Base-by-base conservation (phyloP, 208 protist genomes). In the Crithidia expoeki region DNA sequence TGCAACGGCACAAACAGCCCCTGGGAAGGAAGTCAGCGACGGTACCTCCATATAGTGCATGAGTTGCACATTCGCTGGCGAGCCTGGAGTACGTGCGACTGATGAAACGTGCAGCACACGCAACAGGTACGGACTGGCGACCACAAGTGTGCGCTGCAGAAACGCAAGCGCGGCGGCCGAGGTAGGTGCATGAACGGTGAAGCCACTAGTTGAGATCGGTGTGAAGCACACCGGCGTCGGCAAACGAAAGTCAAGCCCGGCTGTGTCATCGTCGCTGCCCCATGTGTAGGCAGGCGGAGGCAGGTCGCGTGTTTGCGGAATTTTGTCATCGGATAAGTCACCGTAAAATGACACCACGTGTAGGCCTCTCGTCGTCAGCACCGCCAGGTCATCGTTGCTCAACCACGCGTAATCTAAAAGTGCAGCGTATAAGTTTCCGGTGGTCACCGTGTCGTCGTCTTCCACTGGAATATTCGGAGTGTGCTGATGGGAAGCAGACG, bases 371-470 rank as follows among this genome's bases (percentile, higher is more conserved):
- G 46, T 57, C 3, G 85, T 90, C 28, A 93, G 61, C 14, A 93
- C 70, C 14, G 89, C 70, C 4, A 96, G 78, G 6, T 81, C 68
- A 49, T 92, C 91, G 21, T 75, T 53, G 10, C 65, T 74, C 28
- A 84, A 68, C 89, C 91, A 94, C 23, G 73, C 53, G 72, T 89
- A 92, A 63, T 82, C 83, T 5, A 93, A 17, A 14, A 88, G 6
- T 36, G 40, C 25, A 2, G 30, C 28, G 40, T 38, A 7, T 14
- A 46, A 25, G 5, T 27, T 3, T 65, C 5, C 10, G 17, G 30
- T n/a, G 27, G 2, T 16, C 4, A 30, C 33, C 33, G 2, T n/a
- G 1, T 59, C 53, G 30, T 59, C 33, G 3, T 36, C 30, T 42
- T 42, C 36, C 42, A 47, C 42, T 9, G 42, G 42, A 9, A 17